These are phyloP conservation scores for Fonsecaea pedrosoi DNA, from an alignment of 2,329 filamentous ascomycete genomes.

Conservation along the genomic window DNA sequence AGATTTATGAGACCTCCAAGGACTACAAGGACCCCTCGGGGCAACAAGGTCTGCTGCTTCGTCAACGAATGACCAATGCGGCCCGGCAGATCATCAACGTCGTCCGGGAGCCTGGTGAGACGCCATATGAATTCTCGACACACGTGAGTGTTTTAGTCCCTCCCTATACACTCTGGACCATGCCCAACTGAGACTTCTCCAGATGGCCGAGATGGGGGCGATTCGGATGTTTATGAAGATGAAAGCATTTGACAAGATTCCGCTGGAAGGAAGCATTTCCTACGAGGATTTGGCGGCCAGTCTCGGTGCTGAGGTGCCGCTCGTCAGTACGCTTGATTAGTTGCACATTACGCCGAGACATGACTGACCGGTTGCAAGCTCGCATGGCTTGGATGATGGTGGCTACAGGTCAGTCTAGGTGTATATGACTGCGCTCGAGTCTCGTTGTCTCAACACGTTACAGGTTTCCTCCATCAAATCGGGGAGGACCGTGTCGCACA, in stretches of 20 bases:
- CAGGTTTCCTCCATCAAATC: conserved; percentile 2
- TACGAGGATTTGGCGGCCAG: conserved; percentile 38
- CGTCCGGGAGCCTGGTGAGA: conserved; percentile 3
- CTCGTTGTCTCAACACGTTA: neutral
- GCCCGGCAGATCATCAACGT: conserved; percentile 1
- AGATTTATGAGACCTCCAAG: conserved; percentile 7
- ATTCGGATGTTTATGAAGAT: conserved; percentile 4
- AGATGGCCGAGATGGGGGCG: conserved; percentile 3
- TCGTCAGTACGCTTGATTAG: conserved; percentile 36
- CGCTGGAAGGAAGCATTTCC: conserved; percentile 40
- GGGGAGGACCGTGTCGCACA: conserved; percentile 1
- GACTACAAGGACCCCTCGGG: conserved; percentile 15
- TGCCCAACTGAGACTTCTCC: conserved; percentile 3
- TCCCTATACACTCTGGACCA: conserved; percentile 1
- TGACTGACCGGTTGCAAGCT: neutral
- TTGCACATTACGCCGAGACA: neutral
- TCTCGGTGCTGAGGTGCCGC: conserved; percentile 38
- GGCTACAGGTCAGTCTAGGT: neutral
- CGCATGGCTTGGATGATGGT: conserved; percentile 3
- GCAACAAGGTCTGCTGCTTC: conserved; percentile 10
- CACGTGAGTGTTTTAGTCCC: neutral
- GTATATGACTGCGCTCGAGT: conserved; percentile 1
- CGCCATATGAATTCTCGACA: conserved; percentile 3
- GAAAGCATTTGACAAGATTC: conserved; percentile 36
- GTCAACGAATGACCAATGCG: conserved; percentile 3